These are phyloP conservation scores for Arxiozyma heterogenica DNA, from an alignment of 1,139 yeast genomes.

Conservation along the genomic window DNA sequence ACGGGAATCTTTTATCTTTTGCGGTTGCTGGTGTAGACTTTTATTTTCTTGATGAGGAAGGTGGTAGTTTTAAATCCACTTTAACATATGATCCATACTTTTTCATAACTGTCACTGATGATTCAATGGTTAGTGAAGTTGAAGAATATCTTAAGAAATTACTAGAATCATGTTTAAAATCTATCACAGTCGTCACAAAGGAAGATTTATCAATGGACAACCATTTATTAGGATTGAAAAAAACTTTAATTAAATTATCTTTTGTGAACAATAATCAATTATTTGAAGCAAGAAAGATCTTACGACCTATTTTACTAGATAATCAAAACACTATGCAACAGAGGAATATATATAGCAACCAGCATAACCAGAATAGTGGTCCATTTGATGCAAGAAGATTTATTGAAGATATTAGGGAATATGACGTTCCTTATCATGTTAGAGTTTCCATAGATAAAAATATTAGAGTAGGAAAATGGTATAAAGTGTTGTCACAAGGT, in stretches of 20 bases:
- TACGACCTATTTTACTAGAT: slow-evolving; percentile 61
- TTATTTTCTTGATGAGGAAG: slow-evolving; percentile 94
- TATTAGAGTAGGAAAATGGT: slow-evolving; percentile 94
- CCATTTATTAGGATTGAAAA: slow-evolving; percentile 71
- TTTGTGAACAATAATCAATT: slow-evolving; percentile 75
- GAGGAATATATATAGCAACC: slow-evolving; percentile 49
- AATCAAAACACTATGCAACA: slow-evolving; percentile 58
- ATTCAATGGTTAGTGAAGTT: slow-evolving; percentile 50
- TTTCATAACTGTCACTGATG: slow-evolving; percentile 58
- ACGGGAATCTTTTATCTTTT: slow-evolving; percentile 40
- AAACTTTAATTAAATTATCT: slow-evolving; percentile 53
- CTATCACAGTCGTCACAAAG: slow-evolving; percentile 46
- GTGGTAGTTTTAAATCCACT: slow-evolving; percentile 88
- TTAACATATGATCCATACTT: slow-evolving; percentile 83
- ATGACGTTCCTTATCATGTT: slow-evolving; percentile 94
- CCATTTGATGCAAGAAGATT: slow-evolving; percentile 48
- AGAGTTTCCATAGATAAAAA: slow-evolving; percentile 85
- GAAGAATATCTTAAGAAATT: slow-evolving; percentile 72
- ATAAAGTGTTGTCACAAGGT: slow-evolving; percentile 63
- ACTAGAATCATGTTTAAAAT: slow-evolving; percentile 56
- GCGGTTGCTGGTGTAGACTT: slow-evolving; percentile 88
- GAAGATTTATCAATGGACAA: slow-evolving; percentile 78
- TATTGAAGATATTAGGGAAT: slow-evolving; percentile 78
- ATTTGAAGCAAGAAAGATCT: slow-evolving; percentile 57
- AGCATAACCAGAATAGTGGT: slow-evolving; percentile 1